Conservation (phyloP, 2,329 filamentous ascomycete genomes). For the Penicillium sp. region DNA sequence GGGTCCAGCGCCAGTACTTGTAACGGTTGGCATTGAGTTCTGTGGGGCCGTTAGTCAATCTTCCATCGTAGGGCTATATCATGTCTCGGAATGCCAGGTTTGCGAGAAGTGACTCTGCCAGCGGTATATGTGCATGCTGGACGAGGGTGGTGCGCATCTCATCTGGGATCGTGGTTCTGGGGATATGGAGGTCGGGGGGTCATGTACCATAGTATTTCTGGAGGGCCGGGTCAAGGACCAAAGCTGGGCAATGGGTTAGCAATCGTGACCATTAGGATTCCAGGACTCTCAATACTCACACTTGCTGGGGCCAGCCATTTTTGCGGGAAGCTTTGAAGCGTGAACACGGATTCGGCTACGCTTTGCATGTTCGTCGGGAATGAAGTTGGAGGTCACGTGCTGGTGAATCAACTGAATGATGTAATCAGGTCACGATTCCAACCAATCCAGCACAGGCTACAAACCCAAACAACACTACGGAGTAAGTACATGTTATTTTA, state of each 20-base stretch:
- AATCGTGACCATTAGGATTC: slow-evolving; percentile 26
- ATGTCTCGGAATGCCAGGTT: neutral
- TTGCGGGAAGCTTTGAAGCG: slow-evolving; percentile 27
- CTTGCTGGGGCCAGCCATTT: slow-evolving; percentile 52
- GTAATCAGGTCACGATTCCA: neutral
- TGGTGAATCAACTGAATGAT: slow-evolving; percentile 3
- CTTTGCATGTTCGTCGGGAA: slow-evolving; percentile 8
- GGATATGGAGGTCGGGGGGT: slow-evolving; percentile 17
- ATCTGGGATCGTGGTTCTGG: neutral
- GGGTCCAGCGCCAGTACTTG: slow-evolving; percentile 94
- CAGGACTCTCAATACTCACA: slow-evolving; percentile 31
- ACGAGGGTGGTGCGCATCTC: neutral
- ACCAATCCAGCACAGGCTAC: too few relatives aligned
- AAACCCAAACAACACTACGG: too few relatives aligned
- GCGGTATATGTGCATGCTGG: neutral
- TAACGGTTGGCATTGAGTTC: slow-evolving; percentile 80
- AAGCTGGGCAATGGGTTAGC: slow-evolving; percentile 51
- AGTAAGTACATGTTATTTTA: too few relatives aligned
- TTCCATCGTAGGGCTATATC: neutral
- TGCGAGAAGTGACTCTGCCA: neutral
- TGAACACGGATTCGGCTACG: slow-evolving; percentile 11
- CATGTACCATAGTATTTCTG: slow-evolving; percentile 51
- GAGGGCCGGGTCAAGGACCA: slow-evolving; percentile 44
- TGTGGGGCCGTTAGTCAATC: slow-evolving; percentile 38
- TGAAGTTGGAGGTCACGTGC: slow-evolving; percentile 19